phyloP scores from a whole-genome alignment of 2,329 filamentous ascomycete genomes.

The Teratosphaeria zuluensis region DNA sequence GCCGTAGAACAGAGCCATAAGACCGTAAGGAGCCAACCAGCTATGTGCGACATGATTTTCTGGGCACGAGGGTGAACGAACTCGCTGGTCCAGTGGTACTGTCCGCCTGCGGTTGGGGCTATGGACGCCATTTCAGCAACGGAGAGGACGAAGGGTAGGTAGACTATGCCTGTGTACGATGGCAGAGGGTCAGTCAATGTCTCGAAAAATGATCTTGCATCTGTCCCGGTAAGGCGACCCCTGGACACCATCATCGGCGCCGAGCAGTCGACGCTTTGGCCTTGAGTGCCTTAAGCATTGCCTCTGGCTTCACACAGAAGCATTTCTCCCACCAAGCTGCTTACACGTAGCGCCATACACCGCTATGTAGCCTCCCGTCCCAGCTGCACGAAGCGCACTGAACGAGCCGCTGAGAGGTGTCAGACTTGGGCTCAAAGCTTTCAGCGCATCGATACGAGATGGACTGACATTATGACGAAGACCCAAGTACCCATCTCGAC shows the following conservation, averaged over 20 bases:
- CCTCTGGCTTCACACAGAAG: not conserved
- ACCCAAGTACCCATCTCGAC: constrained; percentile 20
- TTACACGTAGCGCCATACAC: constrained; percentile 20
- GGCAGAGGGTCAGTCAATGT: not conserved
- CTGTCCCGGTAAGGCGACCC: not conserved
- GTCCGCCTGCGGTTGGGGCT: constrained; percentile 20
- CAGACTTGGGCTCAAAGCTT: not conserved
- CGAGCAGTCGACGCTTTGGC: not conserved
- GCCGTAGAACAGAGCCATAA: constrained; percentile 10
- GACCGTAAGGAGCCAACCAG: constrained; percentile 12
- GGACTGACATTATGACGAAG: constrained; percentile 6
- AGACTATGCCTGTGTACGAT: constrained; percentile 8
- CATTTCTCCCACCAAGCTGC: not conserved
- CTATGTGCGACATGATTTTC: constrained; percentile 32
- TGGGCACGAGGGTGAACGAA: constrained; percentile 30
- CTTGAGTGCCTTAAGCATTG: not conserved
- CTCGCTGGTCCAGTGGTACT: constrained; percentile 25
- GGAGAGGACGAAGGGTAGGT: constrained; percentile 11
- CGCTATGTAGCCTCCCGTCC: constrained; percentile 27
- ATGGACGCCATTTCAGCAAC: constrained; percentile 26
- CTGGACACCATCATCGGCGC: not conserved
- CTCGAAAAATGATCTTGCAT: not conserved
- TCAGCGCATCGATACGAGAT: not conserved
- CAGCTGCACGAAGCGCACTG: constrained; percentile 9
- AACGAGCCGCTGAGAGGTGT: not conserved